Percentiles rank a stretch among this genome's conserved stretches.
Conservation (phyloP, 2,329 filamentous ascomycete genomes). For the Lecanoromycetidae sp. region DNA sequence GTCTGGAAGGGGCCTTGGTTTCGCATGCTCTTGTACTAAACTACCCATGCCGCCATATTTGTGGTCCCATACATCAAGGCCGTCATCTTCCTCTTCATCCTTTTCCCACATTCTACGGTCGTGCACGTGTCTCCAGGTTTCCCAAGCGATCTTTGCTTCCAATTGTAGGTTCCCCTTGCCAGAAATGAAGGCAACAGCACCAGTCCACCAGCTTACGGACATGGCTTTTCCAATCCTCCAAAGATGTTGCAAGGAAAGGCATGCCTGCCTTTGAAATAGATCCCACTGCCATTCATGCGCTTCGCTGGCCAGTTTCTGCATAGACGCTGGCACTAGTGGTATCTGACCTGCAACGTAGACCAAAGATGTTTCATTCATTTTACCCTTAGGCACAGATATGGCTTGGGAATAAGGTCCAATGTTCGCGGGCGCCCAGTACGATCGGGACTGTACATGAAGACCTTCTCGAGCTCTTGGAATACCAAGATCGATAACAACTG, state of each 20-base stretch:
- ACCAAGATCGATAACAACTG: constrained; percentile 35
- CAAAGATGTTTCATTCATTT: constrained; percentile 25
- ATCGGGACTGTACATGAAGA: constrained; percentile 82
- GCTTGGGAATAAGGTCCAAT: constrained; percentile 96
- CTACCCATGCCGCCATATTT: constrained; percentile 29
- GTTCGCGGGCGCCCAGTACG: constrained; percentile 96
- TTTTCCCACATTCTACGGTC: constrained; percentile 7
- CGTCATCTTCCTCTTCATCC: constrained; percentile 38
- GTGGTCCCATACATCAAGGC: constrained; percentile 56
- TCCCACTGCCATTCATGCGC: not conserved
- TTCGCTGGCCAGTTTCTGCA: constrained; percentile 30
- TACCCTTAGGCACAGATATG: constrained; percentile 42
- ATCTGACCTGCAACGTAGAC: constrained; percentile 83
- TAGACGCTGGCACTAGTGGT: constrained; percentile 67
- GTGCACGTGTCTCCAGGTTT: constrained; percentile 35
- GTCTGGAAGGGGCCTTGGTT: constrained; percentile 41
- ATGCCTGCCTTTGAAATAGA: constrained; percentile 46
- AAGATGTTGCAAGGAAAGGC: constrained; percentile 75
- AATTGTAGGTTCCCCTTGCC: constrained; percentile 24
- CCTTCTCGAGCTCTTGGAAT: constrained; percentile 31
- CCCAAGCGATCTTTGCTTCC: constrained; percentile 29
- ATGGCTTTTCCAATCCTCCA: constrained; percentile 67
- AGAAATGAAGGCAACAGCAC: constrained; percentile 59
- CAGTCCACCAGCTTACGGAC: constrained; percentile 61
- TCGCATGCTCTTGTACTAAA: constrained; percentile 33